These are phyloP conservation scores for Avena sativa DNA, from an alignment of 176 grass and related monocot species.

Conservation along the genomic window DNA sequence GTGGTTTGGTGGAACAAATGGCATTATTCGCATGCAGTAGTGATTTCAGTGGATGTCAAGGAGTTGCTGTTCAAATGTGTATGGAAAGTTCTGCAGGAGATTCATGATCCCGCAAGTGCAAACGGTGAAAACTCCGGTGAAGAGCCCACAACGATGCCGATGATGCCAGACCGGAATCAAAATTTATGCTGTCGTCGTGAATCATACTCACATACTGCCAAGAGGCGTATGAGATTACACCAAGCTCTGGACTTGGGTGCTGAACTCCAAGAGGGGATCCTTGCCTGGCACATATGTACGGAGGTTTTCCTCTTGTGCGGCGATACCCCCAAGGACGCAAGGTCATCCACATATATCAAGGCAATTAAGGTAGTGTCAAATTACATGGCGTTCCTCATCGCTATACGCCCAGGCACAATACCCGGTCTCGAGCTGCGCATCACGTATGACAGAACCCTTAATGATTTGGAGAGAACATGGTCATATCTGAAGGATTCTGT, in stretches of 20 bases:
- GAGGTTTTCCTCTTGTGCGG: neutral
- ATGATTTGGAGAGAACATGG: neutral
- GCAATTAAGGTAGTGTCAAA: neutral
- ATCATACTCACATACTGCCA: too few relatives aligned
- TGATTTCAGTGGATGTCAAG: neutral
- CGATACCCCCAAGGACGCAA: neutral
- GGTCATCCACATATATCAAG: neutral
- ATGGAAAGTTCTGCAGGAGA: neutral
- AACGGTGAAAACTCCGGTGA: neutral
- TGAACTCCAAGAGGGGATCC: neutral
- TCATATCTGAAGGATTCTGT: neutral
- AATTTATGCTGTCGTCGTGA: too few relatives aligned
- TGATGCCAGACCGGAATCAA: neutral
- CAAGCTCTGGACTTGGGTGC: neutral
- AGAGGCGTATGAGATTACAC: neutral
- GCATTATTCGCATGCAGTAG: neutral
- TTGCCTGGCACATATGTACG: neutral
- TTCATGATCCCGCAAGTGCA: neutral
- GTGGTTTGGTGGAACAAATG: conserved; percentile 5
- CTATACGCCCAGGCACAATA: neutral
- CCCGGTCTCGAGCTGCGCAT: neutral
- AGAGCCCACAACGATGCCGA: too few relatives aligned
- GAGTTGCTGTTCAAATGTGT: neutral
- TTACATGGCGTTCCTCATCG: neutral
- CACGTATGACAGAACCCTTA: neutral